Conservation (phyloP, 345 rosid genomes). For the Barbarea vulgaris region DNA sequence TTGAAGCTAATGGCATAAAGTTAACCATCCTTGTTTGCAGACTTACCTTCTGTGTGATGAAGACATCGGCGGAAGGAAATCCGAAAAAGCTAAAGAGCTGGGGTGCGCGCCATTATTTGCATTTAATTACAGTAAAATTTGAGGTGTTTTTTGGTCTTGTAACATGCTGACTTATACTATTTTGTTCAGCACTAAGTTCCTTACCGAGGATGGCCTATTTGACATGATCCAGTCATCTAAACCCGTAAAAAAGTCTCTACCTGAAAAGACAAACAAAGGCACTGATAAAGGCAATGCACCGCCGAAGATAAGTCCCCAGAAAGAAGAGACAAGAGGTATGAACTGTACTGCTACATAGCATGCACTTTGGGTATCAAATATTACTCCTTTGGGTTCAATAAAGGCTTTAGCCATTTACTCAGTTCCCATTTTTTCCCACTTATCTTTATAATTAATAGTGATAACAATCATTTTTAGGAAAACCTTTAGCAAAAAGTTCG, state of each 20-base stretch:
- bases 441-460: constrained; percentile 6
- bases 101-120: constrained; percentile 58
- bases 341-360: constrained; percentile 7
- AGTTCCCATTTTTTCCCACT: constrained; percentile 14
- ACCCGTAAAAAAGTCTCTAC: constrained; percentile 45
- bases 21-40: constrained; percentile 53
- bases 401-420: constrained; percentile 5
- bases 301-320: constrained; percentile 59
- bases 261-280: constrained; percentile 46
- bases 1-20: constrained; percentile 33
- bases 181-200: constrained; percentile 66
- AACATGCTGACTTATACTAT: constrained; percentile 34
- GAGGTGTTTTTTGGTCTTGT: constrained; percentile 20
- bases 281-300: constrained; percentile 45
- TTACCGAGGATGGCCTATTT: constrained; percentile 91
- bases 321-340: constrained; percentile 65
- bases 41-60: constrained; percentile 95
- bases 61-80: constrained; percentile 90
- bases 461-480: constrained; percentile 39
- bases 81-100: constrained; percentile 88
- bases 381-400: constrained; percentile 21
- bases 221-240: constrained; percentile 78
- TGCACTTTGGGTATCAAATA: constrained; percentile 34
- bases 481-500: constrained; percentile 43
- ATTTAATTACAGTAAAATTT: constrained; percentile 9